phyloP scores from a whole-genome alignment of 1,284 basidiomycete genomes.

The Cutaneotrichosporon cavernicola region DNA sequence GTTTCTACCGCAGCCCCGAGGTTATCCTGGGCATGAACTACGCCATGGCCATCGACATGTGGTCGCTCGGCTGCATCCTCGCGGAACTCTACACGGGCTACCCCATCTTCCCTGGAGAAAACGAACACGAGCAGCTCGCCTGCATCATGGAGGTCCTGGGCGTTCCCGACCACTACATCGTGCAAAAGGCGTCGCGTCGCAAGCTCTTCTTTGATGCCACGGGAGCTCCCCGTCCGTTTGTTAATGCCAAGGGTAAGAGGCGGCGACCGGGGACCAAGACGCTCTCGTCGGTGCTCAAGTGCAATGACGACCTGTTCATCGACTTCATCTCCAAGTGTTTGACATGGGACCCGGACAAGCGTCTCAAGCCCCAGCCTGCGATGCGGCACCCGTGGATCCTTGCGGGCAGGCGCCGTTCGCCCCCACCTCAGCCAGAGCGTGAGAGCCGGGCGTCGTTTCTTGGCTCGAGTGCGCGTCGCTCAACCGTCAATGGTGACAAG shows the following conservation, averaged over 20 bases:
- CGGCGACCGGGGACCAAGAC: conserved; percentile 88
- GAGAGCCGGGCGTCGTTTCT: conserved; percentile 20
- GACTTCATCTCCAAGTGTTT: conserved; percentile 89
- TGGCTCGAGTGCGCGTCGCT: conserved; percentile 18
- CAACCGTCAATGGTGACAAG: conserved; percentile 19
- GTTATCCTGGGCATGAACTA: conserved; percentile 96
- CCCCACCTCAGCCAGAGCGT: conserved; percentile 23
- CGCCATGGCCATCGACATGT: conserved; percentile 92
- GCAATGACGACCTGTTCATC: conserved; percentile 63
- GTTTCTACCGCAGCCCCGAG: conserved; percentile 97
- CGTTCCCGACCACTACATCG: conserved; percentile 87
- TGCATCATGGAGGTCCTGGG: conserved; percentile 99
- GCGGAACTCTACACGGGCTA: conserved; percentile 98
- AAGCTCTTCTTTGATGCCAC: conserved; percentile 96
- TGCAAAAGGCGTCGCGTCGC: conserved; percentile 90
- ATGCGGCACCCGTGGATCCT: conserved; percentile 86
- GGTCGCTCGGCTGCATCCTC: conserved; percentile 96
- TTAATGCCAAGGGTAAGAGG: conserved; percentile 93
- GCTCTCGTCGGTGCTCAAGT: conserved; percentile 81
- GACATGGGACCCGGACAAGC: conserved; percentile 94
- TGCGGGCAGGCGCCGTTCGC: conserved; percentile 58
- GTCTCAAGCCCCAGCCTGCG: conserved; percentile 91
- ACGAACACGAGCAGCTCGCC: conserved; percentile 96
- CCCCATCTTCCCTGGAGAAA: conserved; percentile 99
- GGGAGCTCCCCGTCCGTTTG: conserved; percentile 84